Evolutionary conservation across 176 grass and related monocot species (phyloP).

Genomic region (Saccharum spontaneum): DNA sequence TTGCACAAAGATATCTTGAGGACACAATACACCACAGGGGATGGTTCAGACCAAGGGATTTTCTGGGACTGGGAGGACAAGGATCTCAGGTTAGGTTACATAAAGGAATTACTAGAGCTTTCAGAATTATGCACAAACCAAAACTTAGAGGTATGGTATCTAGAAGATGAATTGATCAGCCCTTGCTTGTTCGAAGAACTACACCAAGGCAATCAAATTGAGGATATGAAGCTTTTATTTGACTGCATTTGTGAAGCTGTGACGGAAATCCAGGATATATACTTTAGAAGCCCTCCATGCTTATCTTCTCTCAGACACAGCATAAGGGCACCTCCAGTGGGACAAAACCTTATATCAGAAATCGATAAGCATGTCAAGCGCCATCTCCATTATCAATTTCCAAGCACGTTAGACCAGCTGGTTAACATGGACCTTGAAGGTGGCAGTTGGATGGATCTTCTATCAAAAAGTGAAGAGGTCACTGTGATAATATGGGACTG

Average conservation of each 20-base stretch:
- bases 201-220: conserved; percentile 17
- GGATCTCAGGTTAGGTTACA: conserved; percentile 43
- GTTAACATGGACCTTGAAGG: conserved; percentile 37
- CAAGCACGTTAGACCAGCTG: conserved; percentile 49
- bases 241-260: conserved; percentile 64
- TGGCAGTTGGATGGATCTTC: conserved; percentile 53
- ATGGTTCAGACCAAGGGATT: conserved; percentile 16
- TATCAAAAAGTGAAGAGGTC: conserved; percentile 23
- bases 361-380: conserved; percentile 47
- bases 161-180: conserved; percentile 58
- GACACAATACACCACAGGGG: not conserved
- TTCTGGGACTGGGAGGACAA: conserved; percentile 50
- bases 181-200: conserved; percentile 62
- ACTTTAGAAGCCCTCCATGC: conserved; percentile 30
- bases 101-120: conserved; percentile 51
- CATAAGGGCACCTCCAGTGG: conserved; percentile 33
- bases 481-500: conserved; percentile 37
- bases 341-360: conserved; percentile 48
- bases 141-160: conserved; percentile 51
- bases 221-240: conserved; percentile 59
- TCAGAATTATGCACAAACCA: conserved; percentile 47
- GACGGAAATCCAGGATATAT: conserved; percentile 39
- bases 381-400: conserved; percentile 32
- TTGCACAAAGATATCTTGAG: conserved; percentile 12
- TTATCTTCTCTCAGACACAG: conserved; percentile 42